Conservation (phyloP, 75 land plant species). For the Selaginella tamariscina region DNA sequence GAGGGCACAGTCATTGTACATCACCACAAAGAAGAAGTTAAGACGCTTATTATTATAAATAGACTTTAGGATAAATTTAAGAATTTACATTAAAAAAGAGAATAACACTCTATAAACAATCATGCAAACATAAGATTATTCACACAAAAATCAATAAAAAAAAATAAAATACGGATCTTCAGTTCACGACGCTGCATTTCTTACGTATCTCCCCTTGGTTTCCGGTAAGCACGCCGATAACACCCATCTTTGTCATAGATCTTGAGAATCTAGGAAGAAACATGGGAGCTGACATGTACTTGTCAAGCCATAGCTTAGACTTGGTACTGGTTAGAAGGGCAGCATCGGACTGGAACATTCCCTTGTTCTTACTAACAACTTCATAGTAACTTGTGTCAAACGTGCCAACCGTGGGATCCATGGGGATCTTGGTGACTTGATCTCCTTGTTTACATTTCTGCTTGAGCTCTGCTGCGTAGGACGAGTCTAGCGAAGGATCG, state of each 20-base stretch:
- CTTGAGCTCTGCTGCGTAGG: slow-evolving; percentile 1
- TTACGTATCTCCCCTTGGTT: slow-evolving; percentile 38
- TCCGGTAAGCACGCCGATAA: slow-evolving; percentile 41
- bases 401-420: not conserved
- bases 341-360: slow-evolving; percentile 10
- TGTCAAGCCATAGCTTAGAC: not conserved
- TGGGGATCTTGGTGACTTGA: slow-evolving; percentile 2
- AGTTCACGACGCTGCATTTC: slow-evolving; percentile 18
- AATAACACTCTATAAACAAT: too few relatives aligned
- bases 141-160: too few relatives aligned
- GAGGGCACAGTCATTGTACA: too few relatives aligned
- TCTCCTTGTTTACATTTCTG: not conserved
- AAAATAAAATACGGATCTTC: too few relatives aligned
- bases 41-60: too few relatives aligned
- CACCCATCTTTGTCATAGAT: slow-evolving; percentile 70
- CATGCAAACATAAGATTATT: too few relatives aligned
- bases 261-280: slow-evolving; percentile 20
- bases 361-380: not conserved
- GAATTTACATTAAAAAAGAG: too few relatives aligned
- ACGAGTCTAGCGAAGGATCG: not conserved
- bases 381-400: not conserved
- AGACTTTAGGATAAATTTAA: too few relatives aligned
- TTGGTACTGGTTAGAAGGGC: not conserved
- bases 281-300: not conserved
- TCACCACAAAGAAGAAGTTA: too few relatives aligned